Conservation (phyloP, 1,139 yeast species). For the Pichia sp. region DNA sequence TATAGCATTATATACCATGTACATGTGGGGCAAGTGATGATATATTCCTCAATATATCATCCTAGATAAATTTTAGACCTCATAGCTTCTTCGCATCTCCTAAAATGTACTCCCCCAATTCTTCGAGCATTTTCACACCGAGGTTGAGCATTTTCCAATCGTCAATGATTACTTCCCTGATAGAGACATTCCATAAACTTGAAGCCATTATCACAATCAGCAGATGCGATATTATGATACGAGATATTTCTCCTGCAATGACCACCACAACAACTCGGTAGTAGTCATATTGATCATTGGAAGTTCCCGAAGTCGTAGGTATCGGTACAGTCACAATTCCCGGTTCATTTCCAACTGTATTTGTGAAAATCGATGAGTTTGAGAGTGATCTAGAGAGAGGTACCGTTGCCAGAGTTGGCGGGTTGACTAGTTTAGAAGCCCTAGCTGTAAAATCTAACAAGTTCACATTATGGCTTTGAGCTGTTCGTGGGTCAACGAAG, state of each 20-base stretch:
- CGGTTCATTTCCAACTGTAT: not conserved
- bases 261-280: conserved; percentile 23
- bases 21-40: conserved; percentile 43
- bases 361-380: not conserved
- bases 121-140: conserved; percentile 16
- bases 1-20: conserved; percentile 1
- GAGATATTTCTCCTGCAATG: conserved; percentile 16
- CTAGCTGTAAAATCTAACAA: too few species aligned
- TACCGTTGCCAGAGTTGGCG: too few species aligned
- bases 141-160: conserved; percentile 22
- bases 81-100: conserved; percentile 34
- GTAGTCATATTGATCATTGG: conserved; percentile 17
- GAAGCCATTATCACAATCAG: conserved; percentile 12
- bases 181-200: conserved; percentile 15
- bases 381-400: too few species aligned
- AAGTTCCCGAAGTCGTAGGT: not conserved
- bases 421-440: too few species aligned
- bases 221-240: conserved; percentile 15
- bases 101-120: conserved; percentile 12
- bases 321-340: not conserved
- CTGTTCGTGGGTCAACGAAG: conserved; percentile 5
- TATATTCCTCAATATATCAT: conserved; percentile 66
- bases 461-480: not conserved
- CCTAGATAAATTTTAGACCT: conserved; percentile 72
- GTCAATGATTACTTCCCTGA: conserved; percentile 18